Evolutionary conservation across 139 green algal species (phyloP), one percentile per base, ranked within the genome.

Genomic region (Marvania coccoides): DNA sequence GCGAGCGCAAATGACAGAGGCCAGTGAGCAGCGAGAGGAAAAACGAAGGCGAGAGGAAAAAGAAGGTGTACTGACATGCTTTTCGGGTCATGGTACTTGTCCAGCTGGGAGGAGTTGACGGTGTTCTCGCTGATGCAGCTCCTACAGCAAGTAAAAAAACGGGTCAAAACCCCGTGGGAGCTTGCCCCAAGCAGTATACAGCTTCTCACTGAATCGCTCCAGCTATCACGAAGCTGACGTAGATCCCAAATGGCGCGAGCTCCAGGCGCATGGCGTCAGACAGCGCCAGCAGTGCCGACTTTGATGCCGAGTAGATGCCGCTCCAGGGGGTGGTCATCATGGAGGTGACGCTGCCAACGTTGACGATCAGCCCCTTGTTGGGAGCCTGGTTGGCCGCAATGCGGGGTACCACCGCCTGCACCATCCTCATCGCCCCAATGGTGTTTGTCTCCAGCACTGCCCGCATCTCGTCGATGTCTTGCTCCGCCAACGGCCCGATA

Each of bases 251-350:
- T 1, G 78, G 77, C 46, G 45, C 53, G 31, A 85, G 34, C 66
- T 85, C 78, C 66, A 85, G 29, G 1, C 78, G 67, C 36, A 85
- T 47, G 19, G 72, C 47, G 63, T 82, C 64, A 6, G 58, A 73
- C 2, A 85, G 46, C 23, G 38, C 30, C 8, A 82, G 77, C 36
- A 85, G 38, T 8, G 76, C 77, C 7, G 77, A 69, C 60, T 84
- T 84, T 31, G 46, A 55, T 6, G 77, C 58, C 37, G 42, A 72
- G 45, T 85, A 85, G 2, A 58, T 64, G 3, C 58, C 79, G n/a
- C 30, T 64, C 38, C 58, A 85, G 40, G 78, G 78, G 1, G 67
- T 71, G n/a, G 72, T 33, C 48, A 85, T 19, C 14, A 38, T 31
- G 14, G 33, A 38, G 3, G 36, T 28, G 4, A 85, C 62, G 24